These are phyloP conservation scores for Pseudozyma pruni DNA, from an alignment of 1,284 basidiomycete species.

Conservation along the genomic window DNA sequence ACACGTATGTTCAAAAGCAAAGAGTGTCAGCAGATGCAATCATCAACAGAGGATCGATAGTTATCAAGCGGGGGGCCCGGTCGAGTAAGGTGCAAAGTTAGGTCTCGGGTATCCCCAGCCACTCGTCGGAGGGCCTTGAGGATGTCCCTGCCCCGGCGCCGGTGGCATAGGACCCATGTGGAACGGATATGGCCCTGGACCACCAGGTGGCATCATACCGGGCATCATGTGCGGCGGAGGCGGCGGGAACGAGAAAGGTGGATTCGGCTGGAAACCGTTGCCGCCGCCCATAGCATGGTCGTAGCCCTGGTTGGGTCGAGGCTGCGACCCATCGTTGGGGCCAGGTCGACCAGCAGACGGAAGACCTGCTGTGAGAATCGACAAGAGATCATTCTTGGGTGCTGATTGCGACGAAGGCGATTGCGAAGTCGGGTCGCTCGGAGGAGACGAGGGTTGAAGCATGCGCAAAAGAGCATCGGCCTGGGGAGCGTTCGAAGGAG, in stretches of 20 bases:
- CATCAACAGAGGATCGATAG: background rate
- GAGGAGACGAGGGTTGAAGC: constrained; percentile 29
- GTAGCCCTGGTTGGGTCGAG: constrained; percentile 16
- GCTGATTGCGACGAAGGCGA: constrained; percentile 23
- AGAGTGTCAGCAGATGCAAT: background rate
- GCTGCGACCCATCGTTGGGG: constrained; percentile 13
- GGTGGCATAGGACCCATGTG: constrained; percentile 33
- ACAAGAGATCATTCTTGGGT: constrained; percentile 40
- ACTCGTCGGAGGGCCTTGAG: constrained; percentile 19
- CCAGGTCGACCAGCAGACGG: constrained; percentile 9
- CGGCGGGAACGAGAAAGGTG: constrained; percentile 37
- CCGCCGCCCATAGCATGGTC: constrained; percentile 19
- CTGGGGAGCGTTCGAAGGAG: constrained; percentile 15
- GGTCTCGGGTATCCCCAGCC: constrained; percentile 27
- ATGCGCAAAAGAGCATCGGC: constrained; percentile 34
- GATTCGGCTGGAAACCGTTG: constrained; percentile 19
- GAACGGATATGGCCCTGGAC: constrained; percentile 22
- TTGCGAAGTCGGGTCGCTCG: constrained; percentile 4
- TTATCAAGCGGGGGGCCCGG: constrained; percentile 25
- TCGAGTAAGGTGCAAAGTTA: constrained; percentile 41
- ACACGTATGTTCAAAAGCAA: background rate
- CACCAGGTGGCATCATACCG: constrained; percentile 31
- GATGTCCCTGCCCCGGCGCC: constrained; percentile 12
- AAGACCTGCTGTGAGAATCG: constrained; percentile 40
- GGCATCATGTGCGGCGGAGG: constrained; percentile 42